Percentiles rank a stretch among this genome's conserved stretches.
Conservation (phyloP, 208 protist genomes). For the Blastocrithidia nonstop region DNA sequence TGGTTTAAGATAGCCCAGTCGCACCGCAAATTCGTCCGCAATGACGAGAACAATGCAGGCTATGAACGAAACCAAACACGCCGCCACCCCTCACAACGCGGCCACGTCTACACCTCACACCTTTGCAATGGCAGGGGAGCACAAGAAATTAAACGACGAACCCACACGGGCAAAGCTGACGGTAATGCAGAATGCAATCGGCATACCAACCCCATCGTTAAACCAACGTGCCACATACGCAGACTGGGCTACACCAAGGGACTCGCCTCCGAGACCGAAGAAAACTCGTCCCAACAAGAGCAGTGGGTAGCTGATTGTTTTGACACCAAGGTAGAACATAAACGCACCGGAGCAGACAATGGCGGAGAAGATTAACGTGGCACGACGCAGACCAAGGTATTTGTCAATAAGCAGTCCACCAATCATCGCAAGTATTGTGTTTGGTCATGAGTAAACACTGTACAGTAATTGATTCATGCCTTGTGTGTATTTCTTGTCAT, state of each 20-base stretch:
- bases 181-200: conserved; percentile 86
- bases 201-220: conserved; percentile 52
- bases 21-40: conserved; percentile 56
- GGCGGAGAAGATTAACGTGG: conserved; percentile 63
- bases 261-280: conserved; percentile 84
- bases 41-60: conserved; percentile 37
- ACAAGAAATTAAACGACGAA: conserved; percentile 86
- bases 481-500: conserved; percentile 45
- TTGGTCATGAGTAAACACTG: conserved; percentile 87
- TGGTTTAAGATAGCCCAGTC: conserved; percentile 58
- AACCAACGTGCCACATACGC: conserved; percentile 89
- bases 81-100: conserved; percentile 30
- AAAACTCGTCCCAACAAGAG: conserved; percentile 68
- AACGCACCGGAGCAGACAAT: conserved; percentile 50
- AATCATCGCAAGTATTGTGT: conserved; percentile 73
- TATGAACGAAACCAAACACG: conserved; percentile 49
- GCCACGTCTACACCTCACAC: conserved; percentile 31
- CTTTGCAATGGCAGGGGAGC: conserved; percentile 62
- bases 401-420: conserved; percentile 84
- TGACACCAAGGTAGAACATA: conserved; percentile 67
- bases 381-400: conserved; percentile 52
- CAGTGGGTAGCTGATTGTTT: conserved; percentile 30
- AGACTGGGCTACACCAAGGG: conserved; percentile 75
- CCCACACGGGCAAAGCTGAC: conserved; percentile 82
- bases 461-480: conserved; percentile 83